Evolutionary conservation across 768 basidiomycete genomes (phyloP).

Genomic region (Suillus alpinus): DNA sequence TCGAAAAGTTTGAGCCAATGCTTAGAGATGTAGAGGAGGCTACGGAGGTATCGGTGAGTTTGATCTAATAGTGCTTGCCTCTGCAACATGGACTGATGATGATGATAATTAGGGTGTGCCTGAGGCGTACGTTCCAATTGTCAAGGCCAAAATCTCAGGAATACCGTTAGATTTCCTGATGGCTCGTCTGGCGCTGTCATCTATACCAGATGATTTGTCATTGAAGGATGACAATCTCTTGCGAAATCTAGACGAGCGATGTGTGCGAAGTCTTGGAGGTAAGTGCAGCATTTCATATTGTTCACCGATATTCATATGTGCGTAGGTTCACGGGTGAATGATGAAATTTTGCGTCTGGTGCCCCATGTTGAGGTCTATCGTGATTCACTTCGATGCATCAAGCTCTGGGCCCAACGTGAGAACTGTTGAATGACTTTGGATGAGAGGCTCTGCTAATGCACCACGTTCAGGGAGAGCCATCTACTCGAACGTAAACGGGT

Average conservation of each 20-base stretch:
- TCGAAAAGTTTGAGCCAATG: constrained; percentile 88
- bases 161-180: constrained; percentile 94
- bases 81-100: constrained; percentile 4
- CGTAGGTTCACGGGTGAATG: constrained; percentile 90
- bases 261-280: constrained; percentile 94
- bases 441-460: constrained; percentile 7
- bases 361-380: constrained; percentile 94
- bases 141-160: constrained; percentile 87
- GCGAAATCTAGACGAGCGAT: constrained; percentile 90
- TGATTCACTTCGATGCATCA: constrained; percentile 92
- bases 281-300: constrained; percentile 9
- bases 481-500: constrained; percentile 97
- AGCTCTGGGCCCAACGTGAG: constrained; percentile 93
- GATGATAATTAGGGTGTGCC: constrained; percentile 73
- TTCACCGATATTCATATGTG: constrained; percentile 5
- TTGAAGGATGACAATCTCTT: constrained; percentile 89
- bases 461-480: constrained; percentile 76
- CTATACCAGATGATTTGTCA: constrained; percentile 90
- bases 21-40: constrained; percentile 79
- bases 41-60: constrained; percentile 83
- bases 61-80: not conserved
- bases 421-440: not conserved
- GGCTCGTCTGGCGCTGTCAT: constrained; percentile 81
- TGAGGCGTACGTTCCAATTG: constrained; percentile 94
- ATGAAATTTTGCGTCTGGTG: constrained; percentile 92